Evolutionary conservation across 331 rosid species (phyloP), one percentile per base, ranked within the genome.

Genomic region (Ulmus americana): DNA sequence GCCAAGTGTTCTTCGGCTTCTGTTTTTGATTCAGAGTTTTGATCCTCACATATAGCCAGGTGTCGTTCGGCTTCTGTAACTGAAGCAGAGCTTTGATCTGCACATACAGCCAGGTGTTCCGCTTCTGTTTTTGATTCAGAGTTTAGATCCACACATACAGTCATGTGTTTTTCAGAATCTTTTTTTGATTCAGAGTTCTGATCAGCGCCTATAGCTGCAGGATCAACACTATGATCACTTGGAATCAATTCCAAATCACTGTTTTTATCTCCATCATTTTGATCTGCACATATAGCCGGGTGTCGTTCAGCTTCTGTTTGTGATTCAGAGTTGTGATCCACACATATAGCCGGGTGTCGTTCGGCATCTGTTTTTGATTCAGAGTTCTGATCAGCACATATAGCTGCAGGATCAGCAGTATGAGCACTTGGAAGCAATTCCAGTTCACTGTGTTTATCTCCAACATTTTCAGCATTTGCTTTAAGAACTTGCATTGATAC

Each of bases 391-490:
- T 65, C 52, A 50, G 15, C 68, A 60, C 13, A 7, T 22, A 5
- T 22, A 22, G 55, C 15, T 0, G 47, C 4, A 28, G 35, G 35
- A 59, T 14, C 48, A 41, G n/a, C 48, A 59, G 49, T 59, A n/a
- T 38, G 63, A 59, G 35, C 10, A 14, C 35, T 59, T 39, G 38
- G 39, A 40, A 39, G 46, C 63, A n/a, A 39, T 12, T 59, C 63
- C 6, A 2, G 47, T 59, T 59, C 41, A 47, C 14, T 41, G 13
- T 39, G 40, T 14, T 28, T 59, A n/a, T 59, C 56, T 28, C 53
- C 10, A 55, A 64, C 76, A 5, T 47, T 42, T 63, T 8, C 70
- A 35, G 15, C 28, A 53, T 69, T 44, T 64, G 45, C 59, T 57
- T 64, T 4, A 16, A 39, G 45, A 7, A 61, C 45, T 68, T 50